A percentile compares a stretch with the other conserved stretches of the same genome.
phyloP scores from a whole-genome alignment of 2,329 filamentous ascomycete species.

The Cytospora schulzeri region DNA sequence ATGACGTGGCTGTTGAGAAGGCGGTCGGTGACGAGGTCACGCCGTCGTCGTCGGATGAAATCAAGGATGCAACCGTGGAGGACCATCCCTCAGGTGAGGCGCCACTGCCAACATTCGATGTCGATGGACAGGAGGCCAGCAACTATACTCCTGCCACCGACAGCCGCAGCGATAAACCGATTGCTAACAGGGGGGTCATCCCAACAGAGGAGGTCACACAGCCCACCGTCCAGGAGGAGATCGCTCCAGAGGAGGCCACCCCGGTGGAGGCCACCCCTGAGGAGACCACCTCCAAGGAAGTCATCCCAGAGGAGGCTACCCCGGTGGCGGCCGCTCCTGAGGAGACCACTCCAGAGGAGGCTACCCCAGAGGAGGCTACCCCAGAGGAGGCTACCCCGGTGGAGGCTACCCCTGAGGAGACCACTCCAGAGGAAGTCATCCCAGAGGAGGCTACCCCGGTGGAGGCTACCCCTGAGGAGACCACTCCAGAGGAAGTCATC shows the following conservation, averaged over 20 bases:
- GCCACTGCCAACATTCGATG: background rate
- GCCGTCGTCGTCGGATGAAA: constrained; percentile 11
- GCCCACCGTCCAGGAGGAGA: background rate
- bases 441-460: background rate
- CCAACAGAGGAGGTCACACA: background rate
- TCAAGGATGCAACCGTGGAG: constrained; percentile 1
- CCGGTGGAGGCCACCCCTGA: background rate
- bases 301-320: background rate
- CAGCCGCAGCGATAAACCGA: background rate
- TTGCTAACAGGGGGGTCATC: background rate
- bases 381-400: background rate
- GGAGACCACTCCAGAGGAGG: background rate
- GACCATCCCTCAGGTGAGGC: constrained; percentile 1
- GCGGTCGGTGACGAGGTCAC: constrained; percentile 15
- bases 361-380: background rate
- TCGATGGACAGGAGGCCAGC: background rate
- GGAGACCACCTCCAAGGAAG: background rate
- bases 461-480: background rate
- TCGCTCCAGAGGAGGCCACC: background rate
- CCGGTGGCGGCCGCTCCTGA: background rate
- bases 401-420: background rate
- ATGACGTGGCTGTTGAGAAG: constrained; percentile 16
- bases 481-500: background rate
- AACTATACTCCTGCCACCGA: background rate
- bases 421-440: background rate